Conservation (phyloP, 768 basidiomycete species). For the Cystobasidium onofrii region DNA sequence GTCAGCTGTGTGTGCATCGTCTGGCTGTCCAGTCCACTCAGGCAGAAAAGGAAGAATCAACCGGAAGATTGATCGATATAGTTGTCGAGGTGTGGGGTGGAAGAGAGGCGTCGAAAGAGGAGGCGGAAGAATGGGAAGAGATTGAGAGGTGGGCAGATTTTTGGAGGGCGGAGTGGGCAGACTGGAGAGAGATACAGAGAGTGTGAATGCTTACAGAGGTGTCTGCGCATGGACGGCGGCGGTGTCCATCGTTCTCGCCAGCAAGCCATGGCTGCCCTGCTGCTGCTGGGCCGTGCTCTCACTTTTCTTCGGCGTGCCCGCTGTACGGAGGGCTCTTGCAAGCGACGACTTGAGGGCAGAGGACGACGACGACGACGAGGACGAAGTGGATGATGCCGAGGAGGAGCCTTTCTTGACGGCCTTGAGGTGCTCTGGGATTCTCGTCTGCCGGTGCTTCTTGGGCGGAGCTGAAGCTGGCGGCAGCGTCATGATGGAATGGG, state of each 20-base stretch:
- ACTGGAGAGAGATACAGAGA: background rate
- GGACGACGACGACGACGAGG: conserved; percentile 22
- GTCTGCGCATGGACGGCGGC: background rate
- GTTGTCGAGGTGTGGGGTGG: background rate
- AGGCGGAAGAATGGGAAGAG: background rate
- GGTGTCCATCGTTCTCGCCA: background rate
- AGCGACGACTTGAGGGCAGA: background rate
- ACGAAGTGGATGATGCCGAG: background rate
- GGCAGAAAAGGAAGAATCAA: background rate
- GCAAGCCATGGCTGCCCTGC: background rate
- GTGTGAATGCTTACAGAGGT: background rate
- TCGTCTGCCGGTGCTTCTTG: conserved; percentile 30
- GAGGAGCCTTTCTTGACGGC: conserved; percentile 14
- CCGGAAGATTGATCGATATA: background rate
- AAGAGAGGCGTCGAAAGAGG: background rate
- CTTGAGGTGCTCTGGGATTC: conserved; percentile 30
- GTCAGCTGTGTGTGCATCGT: too few relatives aligned
- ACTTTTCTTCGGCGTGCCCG: background rate
- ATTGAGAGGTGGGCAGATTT: background rate
- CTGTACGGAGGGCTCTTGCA: background rate
- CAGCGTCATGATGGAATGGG: background rate
- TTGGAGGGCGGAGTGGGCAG: too few relatives aligned
- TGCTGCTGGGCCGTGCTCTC: background rate
- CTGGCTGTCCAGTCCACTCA: too few relatives aligned
- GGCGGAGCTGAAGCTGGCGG: conserved; percentile 3